A percentile compares a stretch with the other conserved stretches of the same genome.
Conservation (phyloP, 2,329 filamentous ascomycete species). For the Aspergillus ustus region DNA sequence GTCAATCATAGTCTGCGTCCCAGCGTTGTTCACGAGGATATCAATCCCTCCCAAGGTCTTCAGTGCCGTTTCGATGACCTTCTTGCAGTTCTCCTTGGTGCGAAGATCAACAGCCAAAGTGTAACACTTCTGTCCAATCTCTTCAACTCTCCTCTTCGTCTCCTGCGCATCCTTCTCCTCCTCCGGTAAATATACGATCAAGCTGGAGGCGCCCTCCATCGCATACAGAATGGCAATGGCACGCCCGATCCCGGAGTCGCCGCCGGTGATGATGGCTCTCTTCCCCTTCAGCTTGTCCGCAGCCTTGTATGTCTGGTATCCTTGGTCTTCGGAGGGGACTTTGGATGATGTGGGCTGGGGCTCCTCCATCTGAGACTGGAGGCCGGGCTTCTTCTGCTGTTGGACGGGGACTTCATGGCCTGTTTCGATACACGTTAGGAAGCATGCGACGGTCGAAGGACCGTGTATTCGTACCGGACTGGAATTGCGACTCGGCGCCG, state of each 20-base stretch:
- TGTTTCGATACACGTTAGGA: constrained; percentile 24
- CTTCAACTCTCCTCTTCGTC: constrained; percentile 72
- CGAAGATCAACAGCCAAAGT: constrained; percentile 68
- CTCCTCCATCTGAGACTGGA: constrained; percentile 60
- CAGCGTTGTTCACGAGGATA: constrained; percentile 70
- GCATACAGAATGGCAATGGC: constrained; percentile 77
- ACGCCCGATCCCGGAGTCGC: constrained; percentile 78
- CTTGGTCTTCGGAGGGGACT: constrained; percentile 70
- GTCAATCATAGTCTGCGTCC: constrained; percentile 73
- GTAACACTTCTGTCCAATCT: constrained; percentile 68
- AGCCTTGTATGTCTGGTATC: constrained; percentile 72
- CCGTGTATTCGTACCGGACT: constrained; percentile 31
- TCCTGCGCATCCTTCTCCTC: constrained; percentile 78
- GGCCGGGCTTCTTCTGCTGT: constrained; percentile 58
- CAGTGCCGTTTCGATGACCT: constrained; percentile 68
- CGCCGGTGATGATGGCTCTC: constrained; percentile 79
- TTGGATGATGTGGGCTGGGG: constrained; percentile 66
- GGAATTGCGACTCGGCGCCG: constrained; percentile 37
- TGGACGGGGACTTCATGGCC: constrained; percentile 58
- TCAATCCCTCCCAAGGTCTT: constrained; percentile 71
- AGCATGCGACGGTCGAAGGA: not conserved
- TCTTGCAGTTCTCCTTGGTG: constrained; percentile 69
- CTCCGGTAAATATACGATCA: constrained; percentile 74
- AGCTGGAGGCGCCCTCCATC: constrained; percentile 75
- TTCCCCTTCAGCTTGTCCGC: constrained; percentile 76